These are phyloP conservation scores for Verticillium alfalfae DNA, from an alignment of 2,329 filamentous ascomycete genomes.

Conservation along the genomic window DNA sequence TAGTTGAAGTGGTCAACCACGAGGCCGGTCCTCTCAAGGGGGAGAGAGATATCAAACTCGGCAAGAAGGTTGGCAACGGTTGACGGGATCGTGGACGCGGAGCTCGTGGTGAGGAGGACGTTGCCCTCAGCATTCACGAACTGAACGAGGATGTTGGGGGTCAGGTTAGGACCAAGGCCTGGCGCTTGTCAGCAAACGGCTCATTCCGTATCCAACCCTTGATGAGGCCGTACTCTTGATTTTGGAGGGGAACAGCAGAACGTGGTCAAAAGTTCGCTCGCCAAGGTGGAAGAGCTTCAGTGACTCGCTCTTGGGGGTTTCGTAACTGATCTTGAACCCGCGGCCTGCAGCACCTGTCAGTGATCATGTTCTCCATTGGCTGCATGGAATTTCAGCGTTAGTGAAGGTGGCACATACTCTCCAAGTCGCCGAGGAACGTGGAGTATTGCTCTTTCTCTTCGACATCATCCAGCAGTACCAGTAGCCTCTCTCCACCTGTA, in stretches of 20 bases:
- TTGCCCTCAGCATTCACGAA: constrained; percentile 92
- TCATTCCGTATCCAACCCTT: not conserved
- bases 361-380: constrained; percentile 13
- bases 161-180: constrained; percentile 81
- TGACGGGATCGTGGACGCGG: constrained; percentile 62
- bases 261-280: constrained; percentile 84
- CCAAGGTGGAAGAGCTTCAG: constrained; percentile 80
- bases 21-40: constrained; percentile 74
- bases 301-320: constrained; percentile 75
- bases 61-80: constrained; percentile 73
- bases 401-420: constrained; percentile 42
- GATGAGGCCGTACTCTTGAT: constrained; percentile 63
- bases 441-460: constrained; percentile 78
- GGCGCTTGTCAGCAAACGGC: not conserved
- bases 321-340: constrained; percentile 75
- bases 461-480: constrained; percentile 81
- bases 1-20: constrained; percentile 97
- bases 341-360: constrained; percentile 50
- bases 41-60: constrained; percentile 86
- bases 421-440: constrained; percentile 69
- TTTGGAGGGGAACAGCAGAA: constrained; percentile 82
- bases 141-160: constrained; percentile 78
- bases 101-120: constrained; percentile 78
- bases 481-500: constrained; percentile 72
- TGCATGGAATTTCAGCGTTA: not conserved